Evolutionary conservation across 495 filamentous ascomycete species (phyloP), one percentile per base, ranked within the genome.

Genomic region (Sphaerosporella brunnea): DNA sequence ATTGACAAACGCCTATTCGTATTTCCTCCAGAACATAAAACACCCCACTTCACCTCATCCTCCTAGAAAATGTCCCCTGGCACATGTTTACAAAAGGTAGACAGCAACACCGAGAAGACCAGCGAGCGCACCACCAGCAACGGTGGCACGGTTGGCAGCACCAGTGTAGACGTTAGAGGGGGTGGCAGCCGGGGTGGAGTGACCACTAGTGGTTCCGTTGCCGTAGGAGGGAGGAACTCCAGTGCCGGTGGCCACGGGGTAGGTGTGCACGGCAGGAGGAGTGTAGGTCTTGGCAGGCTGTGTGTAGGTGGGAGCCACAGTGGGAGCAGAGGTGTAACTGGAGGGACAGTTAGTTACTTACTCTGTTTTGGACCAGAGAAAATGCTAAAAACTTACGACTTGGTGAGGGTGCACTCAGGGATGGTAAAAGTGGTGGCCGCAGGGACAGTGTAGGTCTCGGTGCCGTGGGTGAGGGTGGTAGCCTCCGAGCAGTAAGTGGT

Each of bases 401-500:
- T 34, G 48, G 57, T 59, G 46, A 53, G 48, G 25, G 55, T 59
- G 23, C 30, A 39, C n/a, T 79, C 67, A 62, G 75, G 75, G 71
- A 86, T 74, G 68, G 84, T 87, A 66, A 86, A 67, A 64, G 77
- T 81, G 61, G 79, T 82, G 62, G 82, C 34, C 57, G 76, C 72
- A 59, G 80, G 80, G 65, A 87, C 73, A 62, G 75, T 83, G 78
- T 84, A 82, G 68, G 83, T 90, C 49, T 69, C 64, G 64, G 66
- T 67, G 64, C 71, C 74, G 69, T 78, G 69, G 62, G 73, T 74
- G 66, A 92, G 64, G 53, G 68, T 60, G 59, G 86, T 92, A 56
- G 84, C 64, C 58, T 66, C 69, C 11, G 84, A 80, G 80, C 86
- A 93, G 78, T 71, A 85, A 62, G 85, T 93, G 70, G 78, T 82